Evolutionary conservation across 768 basidiomycete genomes (phyloP).

Genomic region (Hygrocybe punicea): DNA sequence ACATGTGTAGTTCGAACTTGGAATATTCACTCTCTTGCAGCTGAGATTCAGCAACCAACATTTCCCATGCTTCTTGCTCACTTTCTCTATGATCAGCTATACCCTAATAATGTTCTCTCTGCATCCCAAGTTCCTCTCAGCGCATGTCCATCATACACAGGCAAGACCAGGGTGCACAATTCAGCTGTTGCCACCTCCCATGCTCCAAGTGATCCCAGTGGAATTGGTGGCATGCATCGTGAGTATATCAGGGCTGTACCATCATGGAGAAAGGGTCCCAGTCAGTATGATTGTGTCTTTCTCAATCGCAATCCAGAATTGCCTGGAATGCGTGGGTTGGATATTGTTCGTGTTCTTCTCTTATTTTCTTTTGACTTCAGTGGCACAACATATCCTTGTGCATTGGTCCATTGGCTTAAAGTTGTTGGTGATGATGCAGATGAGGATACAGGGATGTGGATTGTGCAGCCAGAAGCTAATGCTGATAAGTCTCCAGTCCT

Average conservation of each 20-base stretch:
- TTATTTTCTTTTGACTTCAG: conserved; percentile 21
- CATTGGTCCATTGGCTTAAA: conserved; percentile 11
- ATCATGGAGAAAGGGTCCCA: background rate
- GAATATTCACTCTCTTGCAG: background rate
- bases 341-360: conserved; percentile 24
- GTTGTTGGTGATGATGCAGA: conserved; percentile 4
- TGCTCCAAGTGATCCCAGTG: conserved; percentile 27
- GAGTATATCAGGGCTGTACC: conserved; percentile 22
- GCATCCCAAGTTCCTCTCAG: background rate
- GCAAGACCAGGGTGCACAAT: conserved; percentile 4
- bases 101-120: background rate
- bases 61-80: conserved; percentile 20
- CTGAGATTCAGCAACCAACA: conserved; percentile 9
- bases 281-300: conserved; percentile 26
- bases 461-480: conserved; percentile 13
- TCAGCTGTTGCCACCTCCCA: conserved; percentile 20
- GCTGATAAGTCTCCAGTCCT: background rate
- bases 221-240: conserved; percentile 25
- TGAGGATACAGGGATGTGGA: conserved; percentile 18
- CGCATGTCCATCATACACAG: background rate
- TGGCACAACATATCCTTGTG: conserved; percentile 7
- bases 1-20: conserved; percentile 1
- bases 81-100: conserved; percentile 24
- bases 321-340: conserved; percentile 24
- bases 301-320: conserved; percentile 13